Evolutionary conservation across 129 eudicot genomes (phyloP).

Genomic region (Tagetes erecta): DNA sequence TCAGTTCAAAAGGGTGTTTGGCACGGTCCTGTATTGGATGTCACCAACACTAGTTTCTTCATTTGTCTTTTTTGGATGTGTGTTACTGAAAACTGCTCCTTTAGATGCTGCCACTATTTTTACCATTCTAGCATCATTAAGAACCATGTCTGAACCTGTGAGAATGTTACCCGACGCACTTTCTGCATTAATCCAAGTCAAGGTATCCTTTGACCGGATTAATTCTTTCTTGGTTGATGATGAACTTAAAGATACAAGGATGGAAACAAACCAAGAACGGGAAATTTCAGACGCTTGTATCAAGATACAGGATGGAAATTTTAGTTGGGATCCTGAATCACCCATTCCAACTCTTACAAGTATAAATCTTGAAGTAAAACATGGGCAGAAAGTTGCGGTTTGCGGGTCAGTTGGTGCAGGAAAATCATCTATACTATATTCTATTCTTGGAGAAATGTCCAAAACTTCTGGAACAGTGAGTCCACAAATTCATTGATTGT

Average conservation of each 20-base stretch:
- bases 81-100: conserved; percentile 51
- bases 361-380: conserved; percentile 33
- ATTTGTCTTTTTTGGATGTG: conserved; percentile 49
- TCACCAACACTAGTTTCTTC: conserved; percentile 66
- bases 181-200: conserved; percentile 57
- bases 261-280: conserved; percentile 7
- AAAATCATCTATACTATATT: conserved; percentile 58
- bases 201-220: conserved; percentile 70
- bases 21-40: conserved; percentile 61
- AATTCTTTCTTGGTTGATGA: conserved; percentile 59
- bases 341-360: conserved; percentile 34
- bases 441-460: conserved; percentile 70
- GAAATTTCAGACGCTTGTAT: conserved; percentile 27
- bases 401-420: conserved; percentile 76
- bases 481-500: not conserved
- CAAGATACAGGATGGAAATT: conserved; percentile 37
- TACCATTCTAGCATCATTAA: conserved; percentile 58
- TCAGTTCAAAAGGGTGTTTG: conserved; percentile 39
- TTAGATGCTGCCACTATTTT: conserved; percentile 66
- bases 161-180: conserved; percentile 61
- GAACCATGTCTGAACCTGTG: conserved; percentile 71
- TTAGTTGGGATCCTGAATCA: conserved; percentile 54
- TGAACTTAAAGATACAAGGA: conserved; percentile 48
- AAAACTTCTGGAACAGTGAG: conserved; percentile 59
- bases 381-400: conserved; percentile 54